Conservation (phyloP, 495 filamentous ascomycete genomes). For the Aspergillus carlsbadensis region DNA sequence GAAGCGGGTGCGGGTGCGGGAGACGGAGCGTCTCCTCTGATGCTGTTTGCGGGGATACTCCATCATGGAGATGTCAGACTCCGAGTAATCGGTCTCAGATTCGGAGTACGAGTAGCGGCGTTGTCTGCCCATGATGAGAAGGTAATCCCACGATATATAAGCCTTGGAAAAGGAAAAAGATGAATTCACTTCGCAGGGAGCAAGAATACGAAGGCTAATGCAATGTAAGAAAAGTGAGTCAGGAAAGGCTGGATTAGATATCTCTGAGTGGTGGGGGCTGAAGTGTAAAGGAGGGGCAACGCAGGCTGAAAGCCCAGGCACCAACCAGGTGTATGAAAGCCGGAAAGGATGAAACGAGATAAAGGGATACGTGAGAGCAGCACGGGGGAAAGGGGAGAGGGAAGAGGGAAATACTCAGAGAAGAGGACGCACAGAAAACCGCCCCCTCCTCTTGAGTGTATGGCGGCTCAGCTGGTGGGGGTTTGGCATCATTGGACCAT, state of each 20-base stretch:
- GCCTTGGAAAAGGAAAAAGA: background rate
- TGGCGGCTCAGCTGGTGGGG: constrained; percentile 20
- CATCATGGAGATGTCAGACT: constrained; percentile 41
- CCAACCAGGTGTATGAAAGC: constrained; percentile 10
- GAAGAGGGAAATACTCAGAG: constrained; percentile 12
- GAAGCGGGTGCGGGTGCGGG: constrained; percentile 37
- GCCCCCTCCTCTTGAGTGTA: constrained; percentile 6
- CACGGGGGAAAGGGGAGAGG: constrained; percentile 12
- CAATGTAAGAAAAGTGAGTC: constrained; percentile 1
- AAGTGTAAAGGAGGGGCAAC: background rate
- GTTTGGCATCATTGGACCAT: constrained; percentile 15
- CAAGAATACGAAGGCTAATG: constrained; percentile 5
- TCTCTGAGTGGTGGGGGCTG: background rate
- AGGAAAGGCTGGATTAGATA: background rate
- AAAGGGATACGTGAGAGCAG: constrained; percentile 14
- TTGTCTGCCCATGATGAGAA: constrained; percentile 7
- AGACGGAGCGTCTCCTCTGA: constrained; percentile 35
- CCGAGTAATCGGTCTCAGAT: constrained; percentile 41
- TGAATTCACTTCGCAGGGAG: background rate
- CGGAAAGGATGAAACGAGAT: constrained; percentile 1
- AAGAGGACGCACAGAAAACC: background rate
- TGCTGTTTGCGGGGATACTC: constrained; percentile 19
- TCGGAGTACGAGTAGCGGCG: constrained; percentile 22
- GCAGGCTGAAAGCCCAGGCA: constrained; percentile 5
- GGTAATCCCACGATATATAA: background rate